Conservation (phyloP, 1,284 basidiomycete genomes). For the Papiliotrema laurentii region DNA sequence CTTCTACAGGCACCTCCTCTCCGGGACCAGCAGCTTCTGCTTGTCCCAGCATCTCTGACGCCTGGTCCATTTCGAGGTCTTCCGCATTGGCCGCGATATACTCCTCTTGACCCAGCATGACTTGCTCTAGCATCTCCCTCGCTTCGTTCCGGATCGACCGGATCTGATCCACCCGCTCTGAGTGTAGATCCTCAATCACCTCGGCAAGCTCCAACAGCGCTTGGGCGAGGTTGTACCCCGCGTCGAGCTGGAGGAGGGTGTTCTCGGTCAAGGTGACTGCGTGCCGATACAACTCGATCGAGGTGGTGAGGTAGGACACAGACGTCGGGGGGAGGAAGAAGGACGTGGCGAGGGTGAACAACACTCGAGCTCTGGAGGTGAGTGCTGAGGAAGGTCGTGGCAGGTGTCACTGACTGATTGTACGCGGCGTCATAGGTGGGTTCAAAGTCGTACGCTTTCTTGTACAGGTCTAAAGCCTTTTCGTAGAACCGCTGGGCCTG, state of each 20-base stretch:
- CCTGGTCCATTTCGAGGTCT: slow-evolving; percentile 7
- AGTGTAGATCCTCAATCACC: slow-evolving; percentile 38
- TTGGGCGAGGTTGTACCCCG: slow-evolving; percentile 45
- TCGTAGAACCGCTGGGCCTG: slow-evolving; percentile 46
- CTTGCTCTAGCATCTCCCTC: slow-evolving; percentile 25
- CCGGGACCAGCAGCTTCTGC: slow-evolving; percentile 10
- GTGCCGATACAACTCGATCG: slow-evolving; percentile 35
- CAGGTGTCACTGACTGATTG: slow-evolving; percentile 40
- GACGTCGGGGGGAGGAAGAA: slow-evolving; percentile 42
- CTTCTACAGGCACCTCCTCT: no score
- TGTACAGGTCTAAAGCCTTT: slow-evolving; percentile 43
- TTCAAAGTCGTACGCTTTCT: slow-evolving; percentile 33
- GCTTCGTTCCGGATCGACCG: slow-evolving; percentile 30
- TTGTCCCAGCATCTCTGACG: slow-evolving; percentile 5
- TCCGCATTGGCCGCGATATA: slow-evolving; percentile 16
- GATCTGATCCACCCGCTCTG: slow-evolving; percentile 14
- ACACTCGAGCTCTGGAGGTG: slow-evolving; percentile 39
- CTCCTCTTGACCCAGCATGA: slow-evolving; percentile 34
- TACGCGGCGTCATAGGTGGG: slow-evolving; percentile 43
- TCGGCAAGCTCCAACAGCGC: slow-evolving; percentile 36
- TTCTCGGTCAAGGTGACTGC: slow-evolving; percentile 27
- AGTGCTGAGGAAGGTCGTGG: no score
- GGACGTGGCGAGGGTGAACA: slow-evolving; percentile 38
- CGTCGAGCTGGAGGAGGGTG: slow-evolving; percentile 37
- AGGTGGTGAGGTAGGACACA: slow-evolving; percentile 22